These are phyloP conservation scores for Scheffersomyces insectosa DNA, from an alignment of 1,139 yeast species.

Conservation along the genomic window DNA sequence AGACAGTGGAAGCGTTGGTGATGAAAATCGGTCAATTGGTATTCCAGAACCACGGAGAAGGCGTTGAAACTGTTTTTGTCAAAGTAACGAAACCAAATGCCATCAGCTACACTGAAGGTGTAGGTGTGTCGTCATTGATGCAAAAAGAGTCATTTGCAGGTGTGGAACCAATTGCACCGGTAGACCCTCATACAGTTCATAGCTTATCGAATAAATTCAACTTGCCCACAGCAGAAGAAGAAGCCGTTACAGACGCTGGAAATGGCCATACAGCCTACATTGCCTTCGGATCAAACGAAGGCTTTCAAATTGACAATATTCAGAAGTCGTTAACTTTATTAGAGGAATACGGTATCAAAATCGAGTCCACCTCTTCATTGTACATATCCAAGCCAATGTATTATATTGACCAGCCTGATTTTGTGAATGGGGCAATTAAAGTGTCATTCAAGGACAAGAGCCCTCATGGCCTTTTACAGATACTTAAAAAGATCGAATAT, in stretches of 20 bases:
- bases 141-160: conserved; percentile 34
- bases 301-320: conserved; percentile 68
- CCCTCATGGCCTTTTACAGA: conserved; percentile 64
- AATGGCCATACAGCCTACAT: conserved; percentile 60
- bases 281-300: conserved; percentile 90
- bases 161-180: conserved; percentile 21
- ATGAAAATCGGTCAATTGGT: conserved; percentile 69
- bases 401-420: conserved; percentile 73
- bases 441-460: conserved; percentile 48
- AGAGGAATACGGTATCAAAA: conserved; percentile 40
- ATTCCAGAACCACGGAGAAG: conserved; percentile 34
- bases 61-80: conserved; percentile 44
- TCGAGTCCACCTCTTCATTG: conserved; percentile 69
- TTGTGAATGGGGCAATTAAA: conserved; percentile 79
- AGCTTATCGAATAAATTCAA: conserved; percentile 7
- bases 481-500: conserved; percentile 77
- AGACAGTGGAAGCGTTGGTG: conserved; percentile 91
- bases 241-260: conserved; percentile 8
- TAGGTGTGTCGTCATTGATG: conserved; percentile 77
- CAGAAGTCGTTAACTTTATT: conserved; percentile 56
- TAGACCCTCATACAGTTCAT: conserved; percentile 31
- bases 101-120: conserved; percentile 81
- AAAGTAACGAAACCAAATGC: conserved; percentile 87
- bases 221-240: conserved; percentile 15
- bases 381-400: conserved; percentile 95